These are phyloP conservation scores for Calycina marina DNA, from an alignment of 2,329 filamentous ascomycete genomes.

Conservation along the genomic window DNA sequence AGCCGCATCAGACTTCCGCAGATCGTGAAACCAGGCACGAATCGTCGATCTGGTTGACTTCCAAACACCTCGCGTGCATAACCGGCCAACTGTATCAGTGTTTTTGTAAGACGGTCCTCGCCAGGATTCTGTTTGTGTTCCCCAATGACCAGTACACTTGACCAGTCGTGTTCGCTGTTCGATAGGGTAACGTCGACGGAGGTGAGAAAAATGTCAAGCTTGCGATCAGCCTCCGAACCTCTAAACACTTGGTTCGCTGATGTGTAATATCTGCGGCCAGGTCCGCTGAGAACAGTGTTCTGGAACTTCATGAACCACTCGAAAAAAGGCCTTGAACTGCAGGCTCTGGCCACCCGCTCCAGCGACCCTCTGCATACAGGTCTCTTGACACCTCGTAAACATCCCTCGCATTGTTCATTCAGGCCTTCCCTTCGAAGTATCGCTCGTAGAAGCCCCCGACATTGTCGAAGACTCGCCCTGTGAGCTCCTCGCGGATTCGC, in stretches of 20 bases:
- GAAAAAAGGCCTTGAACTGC: slow-evolving; percentile 13
- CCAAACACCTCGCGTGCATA: slow-evolving; percentile 19
- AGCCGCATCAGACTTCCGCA: slow-evolving; percentile 18
- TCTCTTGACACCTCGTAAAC: slow-evolving; percentile 14
- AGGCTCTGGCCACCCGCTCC: slow-evolving; percentile 13
- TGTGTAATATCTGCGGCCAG: slow-evolving; percentile 14
- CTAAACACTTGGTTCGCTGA: slow-evolving; percentile 16
- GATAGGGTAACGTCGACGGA: slow-evolving; percentile 7
- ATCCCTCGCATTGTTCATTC: slow-evolving; percentile 11
- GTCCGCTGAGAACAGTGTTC: slow-evolving; percentile 13
- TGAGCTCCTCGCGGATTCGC: slow-evolving; percentile 17
- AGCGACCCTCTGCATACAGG: slow-evolving; percentile 13
- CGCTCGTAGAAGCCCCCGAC: slow-evolving; percentile 11
- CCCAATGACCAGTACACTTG: slow-evolving; percentile 12
- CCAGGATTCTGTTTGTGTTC: slow-evolving; percentile 15
- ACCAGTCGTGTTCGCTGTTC: slow-evolving; percentile 11
- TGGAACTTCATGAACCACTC: slow-evolving; percentile 15
- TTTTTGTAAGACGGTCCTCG: slow-evolving; percentile 11
- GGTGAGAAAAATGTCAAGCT: slow-evolving; percentile 16
- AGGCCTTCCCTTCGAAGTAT: slow-evolving; percentile 15
- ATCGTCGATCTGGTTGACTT: slow-evolving; percentile 20
- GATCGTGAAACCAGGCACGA: slow-evolving; percentile 20
- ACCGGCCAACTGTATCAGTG: slow-evolving; percentile 15
- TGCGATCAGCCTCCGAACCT: slow-evolving; percentile 14
- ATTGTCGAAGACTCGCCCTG: slow-evolving; percentile 15